Percentiles rank a stretch among this genome's conserved stretches.
These are phyloP conservation scores for Raffaelea arxii DNA, from an alignment of 2,329 filamentous ascomycete species.

Conservation along the genomic window DNA sequence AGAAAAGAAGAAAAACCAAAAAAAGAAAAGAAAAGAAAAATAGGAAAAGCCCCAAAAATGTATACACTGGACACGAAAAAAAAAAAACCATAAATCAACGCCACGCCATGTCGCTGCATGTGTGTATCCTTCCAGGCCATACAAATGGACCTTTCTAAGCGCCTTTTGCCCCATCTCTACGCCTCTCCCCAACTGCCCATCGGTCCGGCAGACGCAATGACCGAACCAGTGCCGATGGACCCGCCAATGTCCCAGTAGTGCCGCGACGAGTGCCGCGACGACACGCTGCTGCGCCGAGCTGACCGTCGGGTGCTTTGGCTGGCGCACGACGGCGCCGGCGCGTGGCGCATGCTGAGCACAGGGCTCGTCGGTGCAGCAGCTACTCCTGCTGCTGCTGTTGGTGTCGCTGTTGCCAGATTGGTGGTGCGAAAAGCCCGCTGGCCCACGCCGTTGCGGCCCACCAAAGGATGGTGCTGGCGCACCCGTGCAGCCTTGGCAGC, in stretches of 20 bases:
- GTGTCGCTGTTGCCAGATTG: no score
- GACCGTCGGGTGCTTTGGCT: slow-evolving; percentile 78
- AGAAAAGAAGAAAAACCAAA: neutral
- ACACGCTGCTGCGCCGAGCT: slow-evolving; percentile 56
- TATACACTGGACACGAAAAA: neutral
- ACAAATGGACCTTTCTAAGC: no score
- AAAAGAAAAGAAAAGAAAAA: neutral
- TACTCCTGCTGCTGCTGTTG: no score
- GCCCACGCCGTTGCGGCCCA: slow-evolving; percentile 38
- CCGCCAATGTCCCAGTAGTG: slow-evolving; percentile 92
- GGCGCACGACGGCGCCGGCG: slow-evolving; percentile 60
- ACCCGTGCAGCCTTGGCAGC: slow-evolving; percentile 75
- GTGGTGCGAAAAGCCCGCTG: no score
- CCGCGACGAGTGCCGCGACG: slow-evolving; percentile 67
- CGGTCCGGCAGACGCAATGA: slow-evolving; percentile 55
- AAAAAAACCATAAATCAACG: neutral
- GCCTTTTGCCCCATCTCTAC: slow-evolving; percentile 25
- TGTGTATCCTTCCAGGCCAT: no score
- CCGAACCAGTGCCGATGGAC: slow-evolving; percentile 65
- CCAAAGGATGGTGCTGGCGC: slow-evolving; percentile 78
- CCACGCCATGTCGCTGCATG: no score
- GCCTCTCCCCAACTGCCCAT: slow-evolving; percentile 76
- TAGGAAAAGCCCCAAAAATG: neutral
- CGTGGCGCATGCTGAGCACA: slow-evolving; percentile 27
- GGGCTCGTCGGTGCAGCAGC: slow-evolving; percentile 36